Evolutionary conservation across 192 early-diverging fungal species (phyloP).

Genomic region (Podila epicladia): DNA sequence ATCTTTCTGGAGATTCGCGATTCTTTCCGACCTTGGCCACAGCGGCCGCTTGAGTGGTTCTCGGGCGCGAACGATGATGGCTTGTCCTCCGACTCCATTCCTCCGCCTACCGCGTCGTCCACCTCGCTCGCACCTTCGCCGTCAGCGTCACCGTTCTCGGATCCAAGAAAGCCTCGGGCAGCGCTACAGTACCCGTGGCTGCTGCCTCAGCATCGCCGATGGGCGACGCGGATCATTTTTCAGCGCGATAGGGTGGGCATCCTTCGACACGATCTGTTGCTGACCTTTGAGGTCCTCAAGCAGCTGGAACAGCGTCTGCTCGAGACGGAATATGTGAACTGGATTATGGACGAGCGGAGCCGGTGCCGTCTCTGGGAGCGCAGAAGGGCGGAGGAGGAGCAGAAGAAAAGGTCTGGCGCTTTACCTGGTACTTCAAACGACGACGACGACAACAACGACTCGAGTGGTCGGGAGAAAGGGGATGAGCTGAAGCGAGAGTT

Average conservation of each 20-base stretch:
- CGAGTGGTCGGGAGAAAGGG: not conserved
- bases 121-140: not conserved
- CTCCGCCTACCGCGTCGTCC: not conserved
- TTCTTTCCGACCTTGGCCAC: constrained; percentile 28
- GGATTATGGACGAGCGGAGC: constrained; percentile 58
- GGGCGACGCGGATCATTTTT: constrained; percentile 56
- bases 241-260: constrained; percentile 59
- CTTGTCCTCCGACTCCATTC: not conserved
- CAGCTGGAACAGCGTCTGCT: constrained; percentile 54
- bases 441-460: constrained; percentile 2
- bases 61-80: not conserved
- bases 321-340: constrained; percentile 64
- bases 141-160: not conserved
- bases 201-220: constrained; percentile 47
- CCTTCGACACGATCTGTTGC: constrained; percentile 57
- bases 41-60: constrained; percentile 28
- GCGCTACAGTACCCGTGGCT: constrained; percentile 52
- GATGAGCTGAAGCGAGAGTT: not conserved
- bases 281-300: constrained; percentile 58
- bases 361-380: constrained; percentile 50
- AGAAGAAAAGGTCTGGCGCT: not conserved
- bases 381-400: not conserved
- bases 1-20: constrained; percentile 47
- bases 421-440: not conserved
- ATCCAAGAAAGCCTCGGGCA: not conserved